Percentiles rank a stretch among this genome's conserved stretches.
Conservation (phyloP, 768 basidiomycete species). For the Pleurotus eryngii region DNA sequence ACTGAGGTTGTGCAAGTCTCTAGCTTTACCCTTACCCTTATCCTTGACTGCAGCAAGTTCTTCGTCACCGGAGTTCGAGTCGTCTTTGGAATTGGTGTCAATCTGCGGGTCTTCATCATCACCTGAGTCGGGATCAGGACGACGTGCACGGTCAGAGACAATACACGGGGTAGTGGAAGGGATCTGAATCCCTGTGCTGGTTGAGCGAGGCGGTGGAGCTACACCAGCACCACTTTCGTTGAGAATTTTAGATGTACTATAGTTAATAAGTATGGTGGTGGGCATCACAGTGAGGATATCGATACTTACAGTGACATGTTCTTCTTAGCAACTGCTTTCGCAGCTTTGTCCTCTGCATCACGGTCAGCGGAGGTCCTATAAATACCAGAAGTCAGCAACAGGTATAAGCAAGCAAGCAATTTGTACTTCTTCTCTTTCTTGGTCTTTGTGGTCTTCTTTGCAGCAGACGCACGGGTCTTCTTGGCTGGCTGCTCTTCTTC, state of each 20-base stretch:
- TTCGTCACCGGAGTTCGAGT: not conserved
- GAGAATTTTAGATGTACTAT: not conserved
- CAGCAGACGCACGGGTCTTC: no score
- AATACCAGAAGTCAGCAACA: no score
- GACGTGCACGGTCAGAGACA: no score
- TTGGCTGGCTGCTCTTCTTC: no score
- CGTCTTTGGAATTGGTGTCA: no score
- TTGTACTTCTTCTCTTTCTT: no score
- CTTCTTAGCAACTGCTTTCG: not conserved
- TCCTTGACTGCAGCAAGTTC: not conserved
- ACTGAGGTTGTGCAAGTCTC: not conserved
- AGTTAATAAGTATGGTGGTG: not conserved
- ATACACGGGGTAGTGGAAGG: not conserved
- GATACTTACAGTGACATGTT: not conserved
- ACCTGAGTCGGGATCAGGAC: no score
- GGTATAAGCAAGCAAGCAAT: no score
- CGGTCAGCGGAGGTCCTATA: not conserved
- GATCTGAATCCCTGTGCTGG: not conserved
- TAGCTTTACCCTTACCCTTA: not conserved
- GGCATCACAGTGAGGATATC: not conserved
- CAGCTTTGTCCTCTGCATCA: not conserved
- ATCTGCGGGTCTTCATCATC: no score
- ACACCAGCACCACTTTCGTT: not conserved
- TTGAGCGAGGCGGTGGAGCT: not conserved
- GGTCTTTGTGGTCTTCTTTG: no score